Conservation (phyloP, 106 monocot genomes). For the Cymbidium sinense region DNA sequence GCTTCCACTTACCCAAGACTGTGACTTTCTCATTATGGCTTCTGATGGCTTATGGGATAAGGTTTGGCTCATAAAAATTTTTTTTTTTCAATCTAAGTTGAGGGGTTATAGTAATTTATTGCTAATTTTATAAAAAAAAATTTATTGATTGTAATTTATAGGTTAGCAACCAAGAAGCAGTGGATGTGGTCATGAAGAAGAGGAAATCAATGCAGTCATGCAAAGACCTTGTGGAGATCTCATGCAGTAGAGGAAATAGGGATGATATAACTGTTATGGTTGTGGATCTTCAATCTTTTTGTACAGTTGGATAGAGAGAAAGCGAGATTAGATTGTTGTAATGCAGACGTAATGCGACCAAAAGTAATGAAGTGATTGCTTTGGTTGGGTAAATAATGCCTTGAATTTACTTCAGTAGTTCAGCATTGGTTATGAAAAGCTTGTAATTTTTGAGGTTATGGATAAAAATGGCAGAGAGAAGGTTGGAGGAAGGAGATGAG, state of each 20-base stretch:
- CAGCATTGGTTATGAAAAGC: not conserved
- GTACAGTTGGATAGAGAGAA: not conserved
- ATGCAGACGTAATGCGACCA: not conserved
- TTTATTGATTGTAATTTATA: constrained; percentile 9
- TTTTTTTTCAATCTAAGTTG: not conserved
- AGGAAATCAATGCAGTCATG: constrained; percentile 30
- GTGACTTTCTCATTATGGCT: constrained; percentile 46
- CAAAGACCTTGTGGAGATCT: constrained; percentile 42
- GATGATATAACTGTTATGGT: constrained; percentile 85
- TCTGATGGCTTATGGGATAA: constrained; percentile 61
- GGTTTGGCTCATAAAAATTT: not conserved
- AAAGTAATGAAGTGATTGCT: not conserved
- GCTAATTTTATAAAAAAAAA: not conserved
- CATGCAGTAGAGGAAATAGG: constrained; percentile 45
- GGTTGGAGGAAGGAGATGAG: no score
- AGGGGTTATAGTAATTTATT: not conserved
- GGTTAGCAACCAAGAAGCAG: constrained; percentile 71
- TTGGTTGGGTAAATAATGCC: not conserved
- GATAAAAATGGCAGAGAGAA: not conserved
- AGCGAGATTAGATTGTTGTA: not conserved
- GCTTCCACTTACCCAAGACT: constrained; percentile 22
- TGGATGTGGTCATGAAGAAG: constrained; percentile 33
- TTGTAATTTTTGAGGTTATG: not conserved
- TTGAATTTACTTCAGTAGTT: not conserved
- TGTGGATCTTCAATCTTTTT: constrained; percentile 50